Percentiles rank a stretch among this genome's conserved stretches.
phyloP scores from a whole-genome alignment of 352 stramenopile species.

The Aphanomyces cochlioides region DNA sequence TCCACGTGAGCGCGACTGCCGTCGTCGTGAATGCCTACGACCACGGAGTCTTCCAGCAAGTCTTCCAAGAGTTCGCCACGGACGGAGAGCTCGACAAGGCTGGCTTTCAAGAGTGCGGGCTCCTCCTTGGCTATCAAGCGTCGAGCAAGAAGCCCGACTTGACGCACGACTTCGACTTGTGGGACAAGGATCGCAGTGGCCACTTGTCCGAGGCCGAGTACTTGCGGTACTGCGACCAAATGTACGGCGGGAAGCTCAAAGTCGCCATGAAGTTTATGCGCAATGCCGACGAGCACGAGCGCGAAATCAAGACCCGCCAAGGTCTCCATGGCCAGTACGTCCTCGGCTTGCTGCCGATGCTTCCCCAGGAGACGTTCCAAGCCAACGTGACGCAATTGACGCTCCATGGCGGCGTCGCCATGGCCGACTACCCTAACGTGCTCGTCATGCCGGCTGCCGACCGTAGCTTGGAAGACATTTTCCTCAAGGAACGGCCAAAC shows the following conservation, averaged over 20 bases:
- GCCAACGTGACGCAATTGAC: neutral
- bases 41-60: conserved; percentile 16
- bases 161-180: conserved; percentile 4
- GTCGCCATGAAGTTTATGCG: conserved; percentile 24
- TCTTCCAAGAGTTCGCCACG: neutral
- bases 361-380: neutral
- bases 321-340: neutral
- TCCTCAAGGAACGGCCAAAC: conserved; percentile 21
- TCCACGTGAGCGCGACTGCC: conserved; percentile 7
- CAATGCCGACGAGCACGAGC: neutral
- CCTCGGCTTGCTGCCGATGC: neutral
- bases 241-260: conserved; percentile 22
- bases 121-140: neutral
- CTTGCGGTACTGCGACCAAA: conserved; percentile 22
- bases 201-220: conserved; percentile 14
- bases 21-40: conserved; percentile 13
- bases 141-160: neutral
- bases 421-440: conserved; percentile 1
- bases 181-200: conserved; percentile 19
- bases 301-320: conserved; percentile 4
- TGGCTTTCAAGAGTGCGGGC: neutral
- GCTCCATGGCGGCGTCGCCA: neutral
- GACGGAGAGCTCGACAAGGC: conserved; percentile 1
- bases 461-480: conserved; percentile 16
- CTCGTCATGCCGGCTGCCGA: conserved; percentile 20